Base-by-base conservation (phyloP, 2,329 filamentous ascomycete genomes). In the Mycosphaerella arachidis region DNA sequence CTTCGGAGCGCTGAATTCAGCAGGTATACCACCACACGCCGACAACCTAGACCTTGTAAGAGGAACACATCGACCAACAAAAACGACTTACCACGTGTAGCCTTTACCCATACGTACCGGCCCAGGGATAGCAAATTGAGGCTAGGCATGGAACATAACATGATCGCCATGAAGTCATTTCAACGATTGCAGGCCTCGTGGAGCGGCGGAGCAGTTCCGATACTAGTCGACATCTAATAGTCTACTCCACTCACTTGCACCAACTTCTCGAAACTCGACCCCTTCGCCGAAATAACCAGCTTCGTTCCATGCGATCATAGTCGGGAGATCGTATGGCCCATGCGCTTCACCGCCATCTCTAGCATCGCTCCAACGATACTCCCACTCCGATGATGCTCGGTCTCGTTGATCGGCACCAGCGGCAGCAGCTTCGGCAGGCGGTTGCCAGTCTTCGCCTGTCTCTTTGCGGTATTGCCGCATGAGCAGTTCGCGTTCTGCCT, bases 261-360 rank as follows among this genome's bases (percentile, higher is more conserved):
- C 56, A 16, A 77, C 71, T 27, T 69, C 69, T 53, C 77, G 74
- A 65, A 79, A 82, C 64, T 81, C 93, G 27, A 96, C 91, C 0
- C 90, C 91, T 64, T 94, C 88, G 12, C 87, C 89, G 75, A 99
- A 99, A 73, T 97, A 97, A 2, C 94, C 94, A 27, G 91, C 91
- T 63, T 90, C 86, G 67, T 89, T 86, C 94, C 94, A 99, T 2
- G 90, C 89, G 68, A 86, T 85, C 94, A 99, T 97, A 40, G 88
- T 93, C 5, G 82, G 74, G 7, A 83, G 84, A 71, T 97, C 91
- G 73, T 92, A 99, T 0, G 94, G 93, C 0, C 94, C 94, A 74
- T 99, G 91, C 59, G 84, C 83, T 52, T 85, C 83, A 10, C 84
- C 90, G 30, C 85, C 89, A 70, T 96, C 93, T 45, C 92, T 83